Evolutionary conservation across 208 protist species (phyloP), one percentile per base, ranked within the genome.

Genomic region (Leishmania arabica): DNA sequence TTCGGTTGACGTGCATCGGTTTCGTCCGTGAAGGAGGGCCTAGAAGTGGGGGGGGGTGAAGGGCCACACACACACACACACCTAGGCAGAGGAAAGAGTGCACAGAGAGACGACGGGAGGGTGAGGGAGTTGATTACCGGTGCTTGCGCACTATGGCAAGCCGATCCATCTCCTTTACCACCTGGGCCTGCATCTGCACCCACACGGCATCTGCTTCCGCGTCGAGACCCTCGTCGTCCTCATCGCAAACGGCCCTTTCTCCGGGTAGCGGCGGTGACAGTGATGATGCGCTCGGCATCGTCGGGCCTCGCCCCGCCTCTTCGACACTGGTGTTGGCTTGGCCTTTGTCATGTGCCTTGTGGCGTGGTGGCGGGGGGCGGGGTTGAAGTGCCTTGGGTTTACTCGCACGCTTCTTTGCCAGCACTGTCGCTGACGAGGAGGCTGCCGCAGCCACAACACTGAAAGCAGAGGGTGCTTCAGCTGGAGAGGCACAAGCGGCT

Each of bases 81-180:
- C 65, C 31, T 6, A 34, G 5, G 31, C 60, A 37, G 60, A 17
- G 8, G 31, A 27, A 66, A 66, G n/a, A 66, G 65, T 70, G 37
- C 34, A 24, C 65, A 21, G 37, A 70, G 65, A 70, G 65, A 70
- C 37, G 34, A 70, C 17, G 42, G 1, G 17, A 51, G 68, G 47
- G 70, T 15, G 27, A 19, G 56, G 17, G 56, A 62, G 27, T 13
- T 7, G 9, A 2, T 83, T 66, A 88, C 21, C 91, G 84, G 71
- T 94, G 77, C 54, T 92, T 92, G 8, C 91, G 82, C 47, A 90
- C 77, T 45, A 91, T 77, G 1, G 91, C 85, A 27, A 94, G 73
- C 3, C 91, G 82, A 66, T 86, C 47, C 91, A 94, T 94, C 70
- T 91, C 87, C 51, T 77, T 76, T 5, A 82, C 75, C 60, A 92